A percentile compares a stretch with the other conserved stretches of the same genome.
Conservation (phyloP, 2,329 filamentous ascomycete genomes). For the Trichoderma citrinoviride region DNA sequence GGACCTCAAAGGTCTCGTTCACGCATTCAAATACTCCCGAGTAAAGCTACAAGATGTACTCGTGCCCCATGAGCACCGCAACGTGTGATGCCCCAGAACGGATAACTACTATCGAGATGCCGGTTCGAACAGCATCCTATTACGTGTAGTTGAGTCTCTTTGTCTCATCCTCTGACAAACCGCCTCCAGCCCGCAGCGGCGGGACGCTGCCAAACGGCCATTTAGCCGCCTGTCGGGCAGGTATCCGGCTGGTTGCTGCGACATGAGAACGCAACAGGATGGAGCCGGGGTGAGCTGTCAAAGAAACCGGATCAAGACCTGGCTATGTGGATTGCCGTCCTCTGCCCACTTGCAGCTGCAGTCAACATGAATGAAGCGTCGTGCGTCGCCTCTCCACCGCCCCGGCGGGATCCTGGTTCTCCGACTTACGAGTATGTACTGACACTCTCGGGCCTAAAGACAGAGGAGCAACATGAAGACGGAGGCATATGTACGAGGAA, state of each 20-base stretch:
- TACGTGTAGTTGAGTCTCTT: background rate
- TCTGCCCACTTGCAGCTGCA: background rate
- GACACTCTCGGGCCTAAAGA: too few species aligned
- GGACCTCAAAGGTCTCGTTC: too few species aligned
- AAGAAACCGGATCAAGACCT: background rate
- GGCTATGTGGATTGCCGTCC: background rate
- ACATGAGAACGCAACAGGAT: background rate
- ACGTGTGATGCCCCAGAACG: background rate
- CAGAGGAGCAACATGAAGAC: too few species aligned
- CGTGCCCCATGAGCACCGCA: background rate
- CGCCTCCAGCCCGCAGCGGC: background rate
- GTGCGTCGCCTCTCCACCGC: background rate
- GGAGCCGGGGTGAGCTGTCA: background rate
- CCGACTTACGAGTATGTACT: too few species aligned
- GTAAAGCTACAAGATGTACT: background rate
- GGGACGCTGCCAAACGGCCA: background rate
- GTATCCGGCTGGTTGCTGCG: background rate
- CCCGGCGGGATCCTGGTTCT: background rate
- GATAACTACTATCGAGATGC: too few species aligned
- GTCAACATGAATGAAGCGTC: background rate
- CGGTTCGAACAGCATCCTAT: background rate
- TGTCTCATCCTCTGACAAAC: background rate
- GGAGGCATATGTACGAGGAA: too few species aligned
- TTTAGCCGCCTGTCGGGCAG: background rate
- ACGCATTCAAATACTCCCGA: too few species aligned